A percentile compares a stretch with the other conserved stretches of the same genome.
phyloP scores from a whole-genome alignment of 2,329 filamentous ascomycete species.

The Waltergamsia citrina region DNA sequence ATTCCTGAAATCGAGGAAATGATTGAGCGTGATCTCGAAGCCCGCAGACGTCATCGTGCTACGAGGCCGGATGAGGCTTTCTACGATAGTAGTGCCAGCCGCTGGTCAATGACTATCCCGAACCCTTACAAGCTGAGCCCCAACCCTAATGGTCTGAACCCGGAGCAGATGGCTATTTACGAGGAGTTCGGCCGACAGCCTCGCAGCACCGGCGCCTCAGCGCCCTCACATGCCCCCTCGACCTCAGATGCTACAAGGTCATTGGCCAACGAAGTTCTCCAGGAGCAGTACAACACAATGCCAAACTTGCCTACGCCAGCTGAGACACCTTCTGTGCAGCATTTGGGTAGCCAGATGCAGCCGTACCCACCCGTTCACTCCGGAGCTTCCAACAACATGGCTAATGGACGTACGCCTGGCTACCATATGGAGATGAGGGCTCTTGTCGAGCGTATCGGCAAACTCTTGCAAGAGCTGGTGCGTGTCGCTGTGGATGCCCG shows the following conservation, averaged over 20 bases:
- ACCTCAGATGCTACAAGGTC: slow-evolving; percentile 52
- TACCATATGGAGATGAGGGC: slow-evolving; percentile 42
- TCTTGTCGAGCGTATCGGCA: slow-evolving; percentile 45
- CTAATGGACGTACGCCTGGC: slow-evolving; percentile 40
- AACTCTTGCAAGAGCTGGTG: slow-evolving; percentile 48
- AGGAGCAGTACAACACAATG: slow-evolving; percentile 50
- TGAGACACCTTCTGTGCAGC: slow-evolving; percentile 48
- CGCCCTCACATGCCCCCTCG: slow-evolving; percentile 45
- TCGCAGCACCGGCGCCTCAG: slow-evolving; percentile 47
- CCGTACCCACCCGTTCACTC: slow-evolving; percentile 46
- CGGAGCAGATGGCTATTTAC: slow-evolving; percentile 91
- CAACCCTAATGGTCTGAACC: slow-evolving; percentile 61
- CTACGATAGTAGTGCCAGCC: slow-evolving; percentile 70
- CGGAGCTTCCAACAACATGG: slow-evolving; percentile 19
- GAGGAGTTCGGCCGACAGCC: slow-evolving; percentile 90
- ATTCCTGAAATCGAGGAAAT: slow-evolving; percentile 92
- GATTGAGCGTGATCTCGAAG: slow-evolving; percentile 71
- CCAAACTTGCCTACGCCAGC: slow-evolving; percentile 48
- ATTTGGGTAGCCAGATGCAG: slow-evolving; percentile 41
- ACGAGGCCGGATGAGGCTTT: slow-evolving; percentile 77
- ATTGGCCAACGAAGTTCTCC: slow-evolving; percentile 53
- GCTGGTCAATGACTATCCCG: slow-evolving; percentile 90
- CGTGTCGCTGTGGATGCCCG: slow-evolving; percentile 40
- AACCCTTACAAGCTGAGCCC: slow-evolving; percentile 85
- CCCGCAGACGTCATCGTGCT: slow-evolving; percentile 64